A percentile compares a stretch with the other conserved stretches of the same genome.
Evolutionary conservation across 2,329 filamentous ascomycete species (phyloP).

Genomic region (Talaromyces sp.): DNA sequence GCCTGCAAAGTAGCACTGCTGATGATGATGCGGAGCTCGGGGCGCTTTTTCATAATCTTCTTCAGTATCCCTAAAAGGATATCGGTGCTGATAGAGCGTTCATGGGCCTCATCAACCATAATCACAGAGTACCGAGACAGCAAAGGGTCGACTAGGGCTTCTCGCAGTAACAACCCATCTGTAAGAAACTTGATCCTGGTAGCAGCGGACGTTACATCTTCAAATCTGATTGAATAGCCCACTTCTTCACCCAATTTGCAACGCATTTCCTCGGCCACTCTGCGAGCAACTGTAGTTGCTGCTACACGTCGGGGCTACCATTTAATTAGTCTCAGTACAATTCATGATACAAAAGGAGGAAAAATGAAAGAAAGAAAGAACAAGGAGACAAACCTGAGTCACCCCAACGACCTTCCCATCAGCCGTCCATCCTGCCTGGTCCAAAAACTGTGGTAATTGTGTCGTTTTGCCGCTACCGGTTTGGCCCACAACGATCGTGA

Average conservation of each 20-base stretch:
- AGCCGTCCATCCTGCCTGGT: slow-evolving; percentile 82
- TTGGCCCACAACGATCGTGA: slow-evolving; percentile 87
- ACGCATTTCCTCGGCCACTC: slow-evolving; percentile 84
- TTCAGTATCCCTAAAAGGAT: slow-evolving; percentile 84
- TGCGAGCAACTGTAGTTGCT: slow-evolving; percentile 79
- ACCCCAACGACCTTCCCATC: slow-evolving; percentile 80
- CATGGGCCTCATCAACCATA: slow-evolving; percentile 97
- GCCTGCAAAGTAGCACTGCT: slow-evolving; percentile 93
- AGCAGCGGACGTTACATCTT: slow-evolving; percentile 79
- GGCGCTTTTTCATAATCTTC: slow-evolving; percentile 76
- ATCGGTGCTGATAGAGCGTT: slow-evolving; percentile 88
- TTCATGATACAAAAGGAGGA: too few relatives aligned
- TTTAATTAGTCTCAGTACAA: slow-evolving; percentile 9
- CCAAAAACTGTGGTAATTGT: slow-evolving; percentile 87
- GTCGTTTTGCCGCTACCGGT: slow-evolving; percentile 96
- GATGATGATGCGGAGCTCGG: slow-evolving; percentile 81
- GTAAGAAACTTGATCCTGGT: slow-evolving; percentile 95
- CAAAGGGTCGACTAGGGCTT: slow-evolving; percentile 88
- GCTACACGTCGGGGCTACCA: slow-evolving; percentile 79
- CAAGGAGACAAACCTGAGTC: slow-evolving; percentile 66
- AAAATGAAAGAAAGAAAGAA: too few relatives aligned
- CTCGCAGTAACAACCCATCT: slow-evolving; percentile 83
- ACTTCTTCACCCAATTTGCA: slow-evolving; percentile 86
- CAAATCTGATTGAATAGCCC: slow-evolving; percentile 87
- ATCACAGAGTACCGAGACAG: slow-evolving; percentile 89